These are phyloP conservation scores for Pyrenophora tritici-repentis DNA, from an alignment of 2,329 filamentous ascomycete genomes.

Conservation along the genomic window DNA sequence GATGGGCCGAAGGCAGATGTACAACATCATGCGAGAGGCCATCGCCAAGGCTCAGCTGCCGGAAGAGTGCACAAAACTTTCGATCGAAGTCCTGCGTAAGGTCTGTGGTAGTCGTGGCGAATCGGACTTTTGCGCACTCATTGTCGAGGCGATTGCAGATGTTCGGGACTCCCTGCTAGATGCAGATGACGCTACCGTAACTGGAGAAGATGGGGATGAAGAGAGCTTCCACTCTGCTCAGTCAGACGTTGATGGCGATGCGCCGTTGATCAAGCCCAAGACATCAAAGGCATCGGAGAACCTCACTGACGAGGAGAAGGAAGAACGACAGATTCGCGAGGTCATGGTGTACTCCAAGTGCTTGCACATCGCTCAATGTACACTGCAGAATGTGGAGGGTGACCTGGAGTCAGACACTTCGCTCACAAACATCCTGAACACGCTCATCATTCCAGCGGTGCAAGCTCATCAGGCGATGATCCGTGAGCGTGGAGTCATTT, in stretches of 20 bases:
- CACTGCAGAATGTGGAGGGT: slow-evolving; percentile 90
- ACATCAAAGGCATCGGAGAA: slow-evolving; percentile 42
- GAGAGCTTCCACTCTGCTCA: slow-evolving; percentile 93
- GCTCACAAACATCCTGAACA: slow-evolving; percentile 97
- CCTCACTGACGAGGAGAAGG: slow-evolving; percentile 57
- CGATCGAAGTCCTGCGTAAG: slow-evolving; percentile 77
- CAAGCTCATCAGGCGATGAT: slow-evolving; percentile 91
- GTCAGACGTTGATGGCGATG: slow-evolving; percentile 73
- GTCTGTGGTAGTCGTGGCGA: slow-evolving; percentile 83
- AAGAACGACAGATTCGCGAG: slow-evolving; percentile 79
- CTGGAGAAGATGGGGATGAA: slow-evolving; percentile 58
- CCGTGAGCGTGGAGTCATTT: slow-evolving; percentile 85
- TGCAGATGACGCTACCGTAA: slow-evolving; percentile 66
- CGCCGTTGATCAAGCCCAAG: slow-evolving; percentile 56
- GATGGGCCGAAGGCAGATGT: slow-evolving; percentile 94
- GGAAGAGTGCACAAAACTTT: slow-evolving; percentile 89
- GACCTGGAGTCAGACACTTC: slow-evolving; percentile 87
- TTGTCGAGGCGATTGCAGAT: slow-evolving; percentile 92
- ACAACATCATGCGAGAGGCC: slow-evolving; percentile 82
- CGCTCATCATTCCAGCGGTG: slow-evolving; percentile 91
- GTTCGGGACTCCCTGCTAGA: slow-evolving; percentile 88
- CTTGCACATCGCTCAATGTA: slow-evolving; percentile 94
- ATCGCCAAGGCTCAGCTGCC: slow-evolving; percentile 85
- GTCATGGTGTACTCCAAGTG: slow-evolving; percentile 99
- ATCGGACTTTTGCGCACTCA: slow-evolving; percentile 80